A percentile compares a stretch with the other conserved stretches of the same genome.
Evolutionary conservation across 495 filamentous ascomycete genomes (phyloP).

Genomic region (Amorphotheca resinae): DNA sequence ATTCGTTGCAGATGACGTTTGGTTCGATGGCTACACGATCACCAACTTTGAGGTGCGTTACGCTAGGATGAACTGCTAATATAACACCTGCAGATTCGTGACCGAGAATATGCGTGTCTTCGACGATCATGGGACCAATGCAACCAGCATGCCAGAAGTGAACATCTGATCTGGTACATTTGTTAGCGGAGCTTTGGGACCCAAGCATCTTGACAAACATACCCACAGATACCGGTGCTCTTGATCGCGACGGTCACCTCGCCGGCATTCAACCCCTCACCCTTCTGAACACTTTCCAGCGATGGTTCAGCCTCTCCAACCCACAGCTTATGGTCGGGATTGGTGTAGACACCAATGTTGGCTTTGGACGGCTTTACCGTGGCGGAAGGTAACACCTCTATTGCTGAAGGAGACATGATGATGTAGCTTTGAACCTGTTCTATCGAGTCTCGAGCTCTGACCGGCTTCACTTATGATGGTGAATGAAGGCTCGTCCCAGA

Average conservation of each 20-base stretch:
- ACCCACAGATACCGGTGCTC: conserved; percentile 92
- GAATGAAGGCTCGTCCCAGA: neutral
- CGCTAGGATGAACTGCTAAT: conserved; percentile 67
- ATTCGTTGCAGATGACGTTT: conserved; percentile 77
- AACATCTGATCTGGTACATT: conserved; percentile 59
- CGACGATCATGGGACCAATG: conserved; percentile 91
- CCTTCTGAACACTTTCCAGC: conserved; percentile 59
- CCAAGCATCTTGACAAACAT: conserved; percentile 24
- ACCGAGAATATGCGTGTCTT: conserved; percentile 75
- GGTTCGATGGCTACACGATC: conserved; percentile 88
- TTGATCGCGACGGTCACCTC: conserved; percentile 76
- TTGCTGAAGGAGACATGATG: conserved; percentile 19
- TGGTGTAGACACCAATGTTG: conserved; percentile 93
- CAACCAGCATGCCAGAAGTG: conserved; percentile 93
- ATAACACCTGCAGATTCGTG: conserved; percentile 85
- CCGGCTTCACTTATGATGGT: neutral
- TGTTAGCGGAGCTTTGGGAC: conserved; percentile 1
- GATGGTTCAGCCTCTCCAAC: conserved; percentile 65
- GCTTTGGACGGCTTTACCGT: conserved; percentile 38
- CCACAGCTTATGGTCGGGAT: conserved; percentile 85
- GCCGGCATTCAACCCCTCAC: conserved; percentile 57
- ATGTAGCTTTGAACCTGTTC: neutral
- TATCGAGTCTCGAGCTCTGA: neutral
- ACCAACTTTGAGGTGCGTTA: conserved; percentile 60
- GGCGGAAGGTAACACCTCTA: conserved; percentile 4